Evolutionary conservation across 805 yeast species (phyloP).

Genomic region (Metschnikowia vanudenii): DNA sequence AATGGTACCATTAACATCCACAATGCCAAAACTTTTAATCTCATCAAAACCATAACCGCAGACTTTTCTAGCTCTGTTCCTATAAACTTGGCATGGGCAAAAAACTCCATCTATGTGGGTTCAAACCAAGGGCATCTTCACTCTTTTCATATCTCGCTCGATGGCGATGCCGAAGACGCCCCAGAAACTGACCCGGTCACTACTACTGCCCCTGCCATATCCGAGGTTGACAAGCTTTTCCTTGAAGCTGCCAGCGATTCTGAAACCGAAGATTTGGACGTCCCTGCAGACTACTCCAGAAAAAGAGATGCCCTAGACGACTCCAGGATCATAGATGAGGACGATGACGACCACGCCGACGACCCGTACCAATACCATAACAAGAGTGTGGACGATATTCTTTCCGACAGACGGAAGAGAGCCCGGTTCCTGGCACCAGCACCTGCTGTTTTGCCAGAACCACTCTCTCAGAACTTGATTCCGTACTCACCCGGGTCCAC

Average conservation of each 20-base stretch:
- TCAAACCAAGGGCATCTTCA: conserved; percentile 42
- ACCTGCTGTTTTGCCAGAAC: neutral
- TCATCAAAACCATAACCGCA: conserved; percentile 24
- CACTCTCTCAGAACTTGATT: conserved; percentile 15
- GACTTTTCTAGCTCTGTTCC: conserved; percentile 28
- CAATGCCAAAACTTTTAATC: conserved; percentile 41
- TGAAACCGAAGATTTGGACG: conserved; percentile 23
- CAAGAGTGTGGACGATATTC: conserved; percentile 16
- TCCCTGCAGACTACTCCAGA: conserved; percentile 23
- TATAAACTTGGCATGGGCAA: conserved; percentile 31
- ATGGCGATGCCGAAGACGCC: conserved; percentile 4
- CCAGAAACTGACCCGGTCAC: neutral
- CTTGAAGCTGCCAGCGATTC: conserved; percentile 21
- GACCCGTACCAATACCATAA: conserved; percentile 11
- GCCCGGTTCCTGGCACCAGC: conserved; percentile 7
- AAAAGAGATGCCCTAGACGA: conserved; percentile 31
- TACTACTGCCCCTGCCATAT: conserved; percentile 1
- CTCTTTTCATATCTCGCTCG: conserved; percentile 20
- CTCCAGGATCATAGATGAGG: conserved; percentile 36
- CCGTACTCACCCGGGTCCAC: conserved; percentile 90
- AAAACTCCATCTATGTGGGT: conserved; percentile 38
- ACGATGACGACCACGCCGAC: conserved; percentile 26
- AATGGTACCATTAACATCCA: conserved; percentile 55
- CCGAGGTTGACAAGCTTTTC: conserved; percentile 18
- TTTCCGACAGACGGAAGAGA: conserved; percentile 12